phyloP scores from a whole-genome alignment of 2,329 filamentous ascomycete species.

The Westerdykella sp. region DNA sequence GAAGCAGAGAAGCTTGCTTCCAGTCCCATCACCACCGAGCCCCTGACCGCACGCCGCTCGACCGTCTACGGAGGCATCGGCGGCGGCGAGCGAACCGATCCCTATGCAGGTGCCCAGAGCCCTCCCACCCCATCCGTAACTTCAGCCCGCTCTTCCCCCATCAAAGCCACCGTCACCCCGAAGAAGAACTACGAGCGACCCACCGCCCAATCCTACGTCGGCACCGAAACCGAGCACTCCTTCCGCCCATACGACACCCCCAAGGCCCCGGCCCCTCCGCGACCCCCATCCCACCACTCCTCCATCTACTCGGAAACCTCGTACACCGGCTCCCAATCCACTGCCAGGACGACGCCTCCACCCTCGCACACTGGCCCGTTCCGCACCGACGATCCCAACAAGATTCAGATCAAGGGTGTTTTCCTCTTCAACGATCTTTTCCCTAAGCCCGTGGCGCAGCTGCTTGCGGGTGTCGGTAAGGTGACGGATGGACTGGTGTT shows the following conservation, averaged over 20 bases:
- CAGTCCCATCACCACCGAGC: constrained; percentile 12
- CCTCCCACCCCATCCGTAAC: constrained; percentile 40
- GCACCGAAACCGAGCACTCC: constrained; percentile 54
- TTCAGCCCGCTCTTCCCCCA: constrained; percentile 36
- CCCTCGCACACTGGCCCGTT: constrained; percentile 73
- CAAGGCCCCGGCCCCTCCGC: constrained; percentile 45
- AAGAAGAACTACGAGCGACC: constrained; percentile 41
- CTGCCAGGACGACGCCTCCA: constrained; percentile 75
- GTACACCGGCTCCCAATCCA: constrained; percentile 74
- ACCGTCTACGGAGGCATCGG: constrained; percentile 40
- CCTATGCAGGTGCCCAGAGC: constrained; percentile 58
- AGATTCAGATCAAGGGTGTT: constrained; percentile 91
- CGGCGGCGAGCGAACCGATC: constrained; percentile 63
- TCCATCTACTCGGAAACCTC: constrained; percentile 73
- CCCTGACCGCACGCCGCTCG: constrained; percentile 22
- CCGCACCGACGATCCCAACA: constrained; percentile 83
- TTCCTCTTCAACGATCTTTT: constrained; percentile 90
- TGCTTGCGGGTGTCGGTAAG: constrained; percentile 74
- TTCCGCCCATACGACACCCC: constrained; percentile 67
- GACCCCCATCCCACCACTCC: constrained; percentile 31
- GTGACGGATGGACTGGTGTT: constrained; percentile 91
- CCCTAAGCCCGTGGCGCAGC: constrained; percentile 81
- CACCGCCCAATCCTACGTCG: constrained; percentile 54
- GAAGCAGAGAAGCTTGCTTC: constrained; percentile 30
- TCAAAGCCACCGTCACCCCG: constrained; percentile 35